phyloP scores from a whole-genome alignment of 140 eudicot genomes.

The Cichorium intybus region DNA sequence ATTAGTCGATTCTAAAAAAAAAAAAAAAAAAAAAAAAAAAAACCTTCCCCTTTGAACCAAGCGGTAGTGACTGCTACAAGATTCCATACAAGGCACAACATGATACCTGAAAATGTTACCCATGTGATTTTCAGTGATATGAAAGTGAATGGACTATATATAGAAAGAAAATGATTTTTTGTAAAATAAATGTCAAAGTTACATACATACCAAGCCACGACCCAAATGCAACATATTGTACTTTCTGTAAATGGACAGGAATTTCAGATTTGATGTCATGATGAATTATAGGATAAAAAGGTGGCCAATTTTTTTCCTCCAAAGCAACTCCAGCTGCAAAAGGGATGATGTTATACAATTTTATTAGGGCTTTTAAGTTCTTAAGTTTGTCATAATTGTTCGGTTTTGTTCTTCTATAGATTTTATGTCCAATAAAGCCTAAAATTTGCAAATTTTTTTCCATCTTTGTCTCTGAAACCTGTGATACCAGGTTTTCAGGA shows the following conservation, averaged over 20 bases:
- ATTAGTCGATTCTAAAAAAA: too few species aligned
- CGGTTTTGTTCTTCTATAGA: too few species aligned
- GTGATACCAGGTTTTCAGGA: too few species aligned
- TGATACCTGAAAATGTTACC: constrained; percentile 52
- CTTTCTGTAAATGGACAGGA: constrained; percentile 79
- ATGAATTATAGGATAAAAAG: constrained; percentile 87
- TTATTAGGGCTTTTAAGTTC: too few species aligned
- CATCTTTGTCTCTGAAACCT: too few species aligned
- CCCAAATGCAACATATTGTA: constrained; percentile 90
- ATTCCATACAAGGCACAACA: constrained; percentile 70
- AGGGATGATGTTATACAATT: constrained; percentile 1
- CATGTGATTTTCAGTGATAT: too few species aligned
- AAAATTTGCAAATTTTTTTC: too few species aligned
- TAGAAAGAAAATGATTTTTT: not conserved
- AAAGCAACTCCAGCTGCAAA: constrained; percentile 80
- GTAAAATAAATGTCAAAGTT: not conserved
- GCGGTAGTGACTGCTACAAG: constrained; percentile 69
- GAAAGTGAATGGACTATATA: not conserved
- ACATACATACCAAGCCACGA: constrained; percentile 65
- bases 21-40: constrained; percentile 1
- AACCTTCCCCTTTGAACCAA: constrained; percentile 84
- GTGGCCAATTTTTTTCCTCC: constrained; percentile 96
- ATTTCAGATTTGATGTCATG: constrained; percentile 83
- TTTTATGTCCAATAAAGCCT: too few species aligned
- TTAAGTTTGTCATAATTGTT: too few species aligned